A percentile compares a stretch with the other conserved stretches of the same genome.
Conservation (phyloP, 2,329 filamentous ascomycete genomes). For the Claviceps capensis region DNA sequence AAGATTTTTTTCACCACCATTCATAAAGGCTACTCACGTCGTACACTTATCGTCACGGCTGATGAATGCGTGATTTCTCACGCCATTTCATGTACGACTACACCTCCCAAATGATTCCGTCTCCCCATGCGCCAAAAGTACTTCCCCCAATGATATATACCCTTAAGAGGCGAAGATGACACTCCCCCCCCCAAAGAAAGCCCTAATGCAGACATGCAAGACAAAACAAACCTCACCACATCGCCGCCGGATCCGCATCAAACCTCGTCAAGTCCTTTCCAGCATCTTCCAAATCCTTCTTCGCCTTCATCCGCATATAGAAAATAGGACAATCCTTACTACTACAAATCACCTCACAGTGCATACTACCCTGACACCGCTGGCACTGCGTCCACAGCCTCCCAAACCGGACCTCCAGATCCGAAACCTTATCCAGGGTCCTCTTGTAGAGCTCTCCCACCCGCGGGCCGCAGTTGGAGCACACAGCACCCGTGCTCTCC, state of each 20-base stretch:
- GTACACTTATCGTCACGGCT: too few relatives aligned
- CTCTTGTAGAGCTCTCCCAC: slow-evolving; percentile 90
- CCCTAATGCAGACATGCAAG: background rate
- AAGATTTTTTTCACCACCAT: too few relatives aligned
- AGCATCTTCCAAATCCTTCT: slow-evolving; percentile 94
- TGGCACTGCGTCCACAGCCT: slow-evolving; percentile 2
- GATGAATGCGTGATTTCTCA: too few relatives aligned
- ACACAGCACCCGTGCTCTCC: slow-evolving; percentile 77
- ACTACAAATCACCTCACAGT: slow-evolving; percentile 95
- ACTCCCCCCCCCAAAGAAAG: background rate
- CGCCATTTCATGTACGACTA: too few relatives aligned
- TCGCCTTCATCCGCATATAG: slow-evolving; percentile 99
- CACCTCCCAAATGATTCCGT: too few relatives aligned
- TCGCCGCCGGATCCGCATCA: slow-evolving; percentile 66
- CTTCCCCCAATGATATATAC: background rate
- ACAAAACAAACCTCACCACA: slow-evolving; percentile 26
- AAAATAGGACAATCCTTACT: slow-evolving; percentile 46
- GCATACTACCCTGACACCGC: slow-evolving; percentile 51
- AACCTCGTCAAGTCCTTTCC: slow-evolving; percentile 84
- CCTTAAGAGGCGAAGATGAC: background rate
- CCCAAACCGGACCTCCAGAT: slow-evolving; percentile 85
- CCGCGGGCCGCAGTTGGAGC: slow-evolving; percentile 68
- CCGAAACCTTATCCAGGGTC: slow-evolving; percentile 74
- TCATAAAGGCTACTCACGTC: too few relatives aligned
- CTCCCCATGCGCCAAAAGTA: background rate